Base-by-base conservation (phyloP, 768 basidiomycete species). In the Suillus clintonianus region DNA sequence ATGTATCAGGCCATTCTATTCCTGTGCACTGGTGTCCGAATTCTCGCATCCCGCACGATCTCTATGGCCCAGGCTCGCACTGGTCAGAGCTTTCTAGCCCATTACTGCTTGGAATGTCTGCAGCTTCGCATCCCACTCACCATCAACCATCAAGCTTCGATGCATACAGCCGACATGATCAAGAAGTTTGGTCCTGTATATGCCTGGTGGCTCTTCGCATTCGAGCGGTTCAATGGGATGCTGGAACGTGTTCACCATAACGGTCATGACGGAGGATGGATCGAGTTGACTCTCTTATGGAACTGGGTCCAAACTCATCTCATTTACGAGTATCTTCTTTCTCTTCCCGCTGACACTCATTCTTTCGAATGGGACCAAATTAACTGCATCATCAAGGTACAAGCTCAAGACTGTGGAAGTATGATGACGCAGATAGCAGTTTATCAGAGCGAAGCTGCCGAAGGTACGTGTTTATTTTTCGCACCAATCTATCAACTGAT, bases 131-230 rank as follows among this genome's bases (percentile, higher is more conserved):
- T 47, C 22, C 45, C 45, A 47, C 45, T 47, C 22, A 64, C 61
- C 0, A 72, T 74, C 41, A 75, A 76, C 53, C 74, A 78, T 45
- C 76, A 78, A 53, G 65, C 76, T 5, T 65, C 68, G 7, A 69
- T 69, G 59, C 76, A 77, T 58, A 48, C 72, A 67, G 45, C 41
- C 11, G 55, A 64, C 3, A 70, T 72, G 43, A 62, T 78, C 32
- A 42, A 67, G 22, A 47, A 47, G 6, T 77, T 69, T 63, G 76
- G 75, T 9, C 77, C 77, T 9, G 67, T 76, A 15, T 76, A 77
- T 41, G 70, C 61, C 13, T 77, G 74, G 75, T 79, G 78, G 76
- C 64, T 77, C 0, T 79, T 79, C 58, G 72, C 70, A 1, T 78
- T 77, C 60, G 76, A 79, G 58, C 62, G 69, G 6, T 77, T 77